Evolutionary conservation across 148 eudicot genomes (phyloP).

Genomic region (Chenopodium suecicum): DNA sequence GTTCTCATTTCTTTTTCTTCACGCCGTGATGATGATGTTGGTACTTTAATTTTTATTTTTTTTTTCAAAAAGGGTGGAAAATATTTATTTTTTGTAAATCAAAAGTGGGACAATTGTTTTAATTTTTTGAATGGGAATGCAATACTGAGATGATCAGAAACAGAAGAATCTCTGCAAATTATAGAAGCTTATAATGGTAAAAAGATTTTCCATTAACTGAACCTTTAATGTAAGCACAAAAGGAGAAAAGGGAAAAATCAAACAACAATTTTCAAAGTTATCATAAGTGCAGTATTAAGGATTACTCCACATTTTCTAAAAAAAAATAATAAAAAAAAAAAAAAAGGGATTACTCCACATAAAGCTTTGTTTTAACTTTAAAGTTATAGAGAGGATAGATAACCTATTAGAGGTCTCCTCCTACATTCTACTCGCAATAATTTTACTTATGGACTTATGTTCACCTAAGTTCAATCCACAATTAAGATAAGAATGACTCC

Average conservation of each 20-base stretch:
- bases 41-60: neutral
- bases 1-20: constrained; percentile 30
- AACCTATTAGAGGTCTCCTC: too few relatives aligned
- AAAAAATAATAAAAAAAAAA: too few relatives aligned
- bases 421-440: too few relatives aligned
- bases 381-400: too few relatives aligned
- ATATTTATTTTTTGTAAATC: constrained; percentile 6
- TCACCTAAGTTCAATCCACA: too few relatives aligned
- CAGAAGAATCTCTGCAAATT: constrained; percentile 28
- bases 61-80: neutral
- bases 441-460: too few relatives aligned
- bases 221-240: neutral
- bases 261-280: too few relatives aligned
- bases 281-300: too few relatives aligned
- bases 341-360: too few relatives aligned
- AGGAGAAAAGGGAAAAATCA: neutral
- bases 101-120: constrained; percentile 23
- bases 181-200: constrained; percentile 8
- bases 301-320: too few relatives aligned
- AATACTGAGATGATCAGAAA: constrained; percentile 17
- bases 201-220: neutral
- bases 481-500: too few relatives aligned
- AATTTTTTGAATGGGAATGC: neutral
- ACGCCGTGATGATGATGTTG: constrained; percentile 42
- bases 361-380: too few relatives aligned